Conservation (phyloP, 2,329 filamentous ascomycete species). For the Pestalotiopsis sp. region DNA sequence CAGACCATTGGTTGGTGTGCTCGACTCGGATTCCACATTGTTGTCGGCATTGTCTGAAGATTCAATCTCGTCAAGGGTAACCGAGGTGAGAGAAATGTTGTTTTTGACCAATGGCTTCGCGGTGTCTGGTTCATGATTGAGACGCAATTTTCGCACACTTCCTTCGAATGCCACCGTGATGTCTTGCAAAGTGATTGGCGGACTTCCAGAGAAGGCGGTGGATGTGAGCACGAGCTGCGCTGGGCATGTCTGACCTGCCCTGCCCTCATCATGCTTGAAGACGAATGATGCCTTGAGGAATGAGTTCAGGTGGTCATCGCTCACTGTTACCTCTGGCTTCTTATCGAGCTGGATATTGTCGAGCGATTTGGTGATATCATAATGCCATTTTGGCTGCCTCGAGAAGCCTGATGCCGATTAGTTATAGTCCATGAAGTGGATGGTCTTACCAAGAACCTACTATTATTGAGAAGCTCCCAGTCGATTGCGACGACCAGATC, state of each 20-base stretch:
- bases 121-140: slow-evolving; percentile 42
- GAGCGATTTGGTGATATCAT: slow-evolving; percentile 61
- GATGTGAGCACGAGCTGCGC: slow-evolving; percentile 64
- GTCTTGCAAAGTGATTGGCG: slow-evolving; percentile 53
- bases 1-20: slow-evolving; percentile 30
- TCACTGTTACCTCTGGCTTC: slow-evolving; percentile 54
- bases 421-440: neutral
- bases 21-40: slow-evolving; percentile 27
- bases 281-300: slow-evolving; percentile 59
- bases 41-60: slow-evolving; percentile 30
- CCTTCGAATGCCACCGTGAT: slow-evolving; percentile 61
- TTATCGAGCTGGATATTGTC: slow-evolving; percentile 47
- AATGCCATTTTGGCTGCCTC: slow-evolving; percentile 59
- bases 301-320: slow-evolving; percentile 53
- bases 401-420: slow-evolving; percentile 50
- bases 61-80: slow-evolving; percentile 25
- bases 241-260: slow-evolving; percentile 61
- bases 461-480: slow-evolving; percentile 65
- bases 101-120: slow-evolving; percentile 4
- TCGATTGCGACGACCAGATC: slow-evolving; percentile 64
- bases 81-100: slow-evolving; percentile 22
- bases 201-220: slow-evolving; percentile 54
- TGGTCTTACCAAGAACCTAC: slow-evolving; percentile 42
- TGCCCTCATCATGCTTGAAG: slow-evolving; percentile 61
- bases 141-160: slow-evolving; percentile 55